Evolutionary conservation across 345 rosid species (phyloP).

Genomic region (Populus ilicifolia): DNA sequence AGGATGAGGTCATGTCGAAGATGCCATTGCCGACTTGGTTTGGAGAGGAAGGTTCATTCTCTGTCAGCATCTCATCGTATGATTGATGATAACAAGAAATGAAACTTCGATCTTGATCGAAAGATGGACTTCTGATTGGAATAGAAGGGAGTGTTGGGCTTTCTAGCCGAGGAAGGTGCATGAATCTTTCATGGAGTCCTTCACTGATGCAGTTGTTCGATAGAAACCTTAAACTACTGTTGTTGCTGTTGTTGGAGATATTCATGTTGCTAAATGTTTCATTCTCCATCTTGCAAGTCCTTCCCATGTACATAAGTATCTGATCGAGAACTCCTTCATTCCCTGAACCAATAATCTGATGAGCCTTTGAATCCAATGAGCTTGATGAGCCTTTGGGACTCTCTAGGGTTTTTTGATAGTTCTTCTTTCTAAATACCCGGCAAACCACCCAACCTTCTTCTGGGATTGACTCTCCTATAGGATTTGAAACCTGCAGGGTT

Average conservation of each 20-base stretch:
- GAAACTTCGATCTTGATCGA: slow-evolving; percentile 21
- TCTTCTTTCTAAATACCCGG: slow-evolving; percentile 88
- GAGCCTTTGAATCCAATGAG: slow-evolving; percentile 46
- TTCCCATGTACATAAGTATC: slow-evolving; percentile 67
- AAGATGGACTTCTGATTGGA: slow-evolving; percentile 10
- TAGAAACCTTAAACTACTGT: slow-evolving; percentile 18
- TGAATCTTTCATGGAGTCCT: slow-evolving; percentile 41
- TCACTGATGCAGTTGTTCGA: slow-evolving; percentile 22
- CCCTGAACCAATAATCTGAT: slow-evolving; percentile 29
- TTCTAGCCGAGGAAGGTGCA: slow-evolving; percentile 74
- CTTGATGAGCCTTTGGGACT: slow-evolving; percentile 52
- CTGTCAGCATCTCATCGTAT: slow-evolving; percentile 38
- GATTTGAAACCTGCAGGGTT: slow-evolving; percentile 33
- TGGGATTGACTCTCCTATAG: slow-evolving; percentile 42
- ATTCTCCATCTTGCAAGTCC: slow-evolving; percentile 53
- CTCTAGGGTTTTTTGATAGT: slow-evolving; percentile 75
- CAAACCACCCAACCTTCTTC: slow-evolving; percentile 99
- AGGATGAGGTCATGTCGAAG: slow-evolving; percentile 1
- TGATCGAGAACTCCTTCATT: slow-evolving; percentile 55
- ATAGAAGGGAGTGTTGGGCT: slow-evolving; percentile 42
- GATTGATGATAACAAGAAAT: slow-evolving; percentile 24
- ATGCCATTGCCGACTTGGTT: slow-evolving; percentile 19
- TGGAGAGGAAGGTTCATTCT: slow-evolving; percentile 26
- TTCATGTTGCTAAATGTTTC: slow-evolving; percentile 22
- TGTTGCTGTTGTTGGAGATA: slow-evolving; percentile 14